Evolutionary conservation across 2,329 filamentous ascomycete genomes (phyloP), one percentile per base, ranked within the genome.

Genomic region (Bimuria novae-zelandiae): DNA sequence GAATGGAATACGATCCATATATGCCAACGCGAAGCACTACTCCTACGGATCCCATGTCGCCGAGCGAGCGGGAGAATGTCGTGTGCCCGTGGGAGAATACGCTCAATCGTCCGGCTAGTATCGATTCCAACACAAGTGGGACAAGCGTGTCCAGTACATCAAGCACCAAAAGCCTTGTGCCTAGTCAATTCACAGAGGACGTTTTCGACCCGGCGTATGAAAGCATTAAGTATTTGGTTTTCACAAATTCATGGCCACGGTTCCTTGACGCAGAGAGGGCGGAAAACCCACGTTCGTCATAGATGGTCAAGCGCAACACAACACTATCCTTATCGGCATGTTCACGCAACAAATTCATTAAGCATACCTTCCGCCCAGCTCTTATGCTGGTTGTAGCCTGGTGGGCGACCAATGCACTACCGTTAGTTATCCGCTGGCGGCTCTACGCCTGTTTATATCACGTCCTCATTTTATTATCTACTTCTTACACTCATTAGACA

Each of bases 41-140:
- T 4, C 64, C 65, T 7, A 65, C 63, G 3, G 60, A 65, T 3
- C 49, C 64, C 7, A 54, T 57, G 19, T 65, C 67, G 2, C 61
- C 67, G 2, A 53, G 58, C 14, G 30, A 57, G 2, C 51, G 67
- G 7, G 70, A 72, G 14, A 71, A 74, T 35, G 71, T 74, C 6
- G 68, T 74, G 3, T 73, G 70, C 43, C 71, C 71, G 5, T 74
- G 71, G 71, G 71, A 74, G 44, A 69, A 71, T 40, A 67, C 62
- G 1, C 55, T 73, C 8, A 61, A 62, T 44, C 65, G 70, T 17
- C 69, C 70, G 7, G 56, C 67, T 11, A 72, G 69, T 61, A 57
- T 72, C 19, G 59, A 64, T 19, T 72, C 68, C 6, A 63, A 62
- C 30, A 41, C 52, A 7, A 71, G 62, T 8, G 46, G 57, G 1